Evolutionary conservation across 2,329 filamentous ascomycete species (phyloP), one percentile per base, ranked within the genome.

Genomic region (Arthrocladium fulminans): DNA sequence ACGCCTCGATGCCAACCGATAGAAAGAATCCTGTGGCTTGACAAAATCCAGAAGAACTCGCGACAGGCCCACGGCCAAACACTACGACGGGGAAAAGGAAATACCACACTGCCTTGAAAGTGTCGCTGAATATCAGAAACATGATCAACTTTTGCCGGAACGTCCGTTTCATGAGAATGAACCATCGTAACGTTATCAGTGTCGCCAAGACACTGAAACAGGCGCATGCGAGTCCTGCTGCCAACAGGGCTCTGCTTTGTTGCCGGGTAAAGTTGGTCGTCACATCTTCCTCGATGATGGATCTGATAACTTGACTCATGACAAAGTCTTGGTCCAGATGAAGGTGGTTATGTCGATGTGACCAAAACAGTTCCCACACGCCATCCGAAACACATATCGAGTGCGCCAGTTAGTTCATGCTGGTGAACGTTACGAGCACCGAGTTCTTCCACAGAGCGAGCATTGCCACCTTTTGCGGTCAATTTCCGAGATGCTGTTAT

Each of bases 111-210:
- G 80, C 76, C 63, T 86, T 85, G 64, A 82, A 76, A 60, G 85
- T 75, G 63, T 88, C 84, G 56, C 82, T 83, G 52, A 80, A 73
- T 40, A 90, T 80, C 12, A 89, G 70, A 32, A 88, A 65, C 73
- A 89, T 79, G 49, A 90, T 83, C 47, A 90, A 73, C 53, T 83
- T 79, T 62, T 88, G 83, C 39, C 85, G 77, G 63, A 88, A 89
- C 54, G 75, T 80, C 59, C 83, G 76, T 55, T 79, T 75, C 82
- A 88, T 88, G 53, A 79, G 74, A 49, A 78, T 69, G 60, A 89
- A 88, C 80, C 82, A 88, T 65, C 83, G 84, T 34, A 83, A 74
- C 2, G 80, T 73, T 24, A 77, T 60, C 5, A 79, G 57, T 0
- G 75, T 75, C 9, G 77, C 71, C 2, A 73, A 46, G 25, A 86